Percentiles rank a stretch among this genome's conserved stretches.
These are phyloP conservation scores for Ilyonectria mors-panacis DNA, from an alignment of 2,329 filamentous ascomycete species.

Conservation along the genomic window DNA sequence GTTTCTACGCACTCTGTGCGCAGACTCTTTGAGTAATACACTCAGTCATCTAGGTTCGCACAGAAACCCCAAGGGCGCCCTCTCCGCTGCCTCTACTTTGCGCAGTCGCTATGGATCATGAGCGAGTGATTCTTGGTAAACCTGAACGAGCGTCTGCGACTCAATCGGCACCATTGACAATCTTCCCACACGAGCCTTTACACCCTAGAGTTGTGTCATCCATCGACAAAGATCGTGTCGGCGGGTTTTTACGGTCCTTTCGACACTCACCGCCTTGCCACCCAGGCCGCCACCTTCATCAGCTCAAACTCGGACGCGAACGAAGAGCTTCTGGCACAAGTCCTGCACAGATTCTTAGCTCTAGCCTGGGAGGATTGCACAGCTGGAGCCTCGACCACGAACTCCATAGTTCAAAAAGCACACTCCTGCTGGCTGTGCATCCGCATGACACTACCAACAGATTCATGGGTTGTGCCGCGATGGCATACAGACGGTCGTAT, in stretches of 20 bases:
- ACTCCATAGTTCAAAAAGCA: background rate
- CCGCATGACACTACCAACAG: constrained; percentile 1
- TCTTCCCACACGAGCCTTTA: constrained; percentile 13
- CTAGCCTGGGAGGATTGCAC: constrained; percentile 7
- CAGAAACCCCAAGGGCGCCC: background rate
- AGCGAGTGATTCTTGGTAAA: background rate
- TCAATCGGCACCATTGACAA: constrained; percentile 11
- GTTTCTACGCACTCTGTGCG: background rate
- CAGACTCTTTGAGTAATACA: background rate
- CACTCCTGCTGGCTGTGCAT: constrained; percentile 23
- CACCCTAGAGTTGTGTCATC: background rate
- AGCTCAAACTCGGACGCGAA: constrained; percentile 15
- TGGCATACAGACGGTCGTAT: constrained; percentile 20
- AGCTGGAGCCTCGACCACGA: background rate
- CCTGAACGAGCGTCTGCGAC: constrained; percentile 1
- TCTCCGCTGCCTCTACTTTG: constrained; percentile 1
- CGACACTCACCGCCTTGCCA: background rate
- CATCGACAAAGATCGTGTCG: background rate
- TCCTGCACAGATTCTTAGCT: constrained; percentile 5
- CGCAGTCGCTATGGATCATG: background rate
- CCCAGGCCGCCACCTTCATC: constrained; percentile 10
- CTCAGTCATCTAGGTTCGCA: background rate
- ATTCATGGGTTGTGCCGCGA: constrained; percentile 12
- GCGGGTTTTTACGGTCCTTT: constrained; percentile 19
- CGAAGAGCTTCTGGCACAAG: background rate